Evolutionary conservation across 805 yeast genomes (phyloP), one percentile per base, ranked within the genome.

Genomic region (Kregervanrija fluxuum): DNA sequence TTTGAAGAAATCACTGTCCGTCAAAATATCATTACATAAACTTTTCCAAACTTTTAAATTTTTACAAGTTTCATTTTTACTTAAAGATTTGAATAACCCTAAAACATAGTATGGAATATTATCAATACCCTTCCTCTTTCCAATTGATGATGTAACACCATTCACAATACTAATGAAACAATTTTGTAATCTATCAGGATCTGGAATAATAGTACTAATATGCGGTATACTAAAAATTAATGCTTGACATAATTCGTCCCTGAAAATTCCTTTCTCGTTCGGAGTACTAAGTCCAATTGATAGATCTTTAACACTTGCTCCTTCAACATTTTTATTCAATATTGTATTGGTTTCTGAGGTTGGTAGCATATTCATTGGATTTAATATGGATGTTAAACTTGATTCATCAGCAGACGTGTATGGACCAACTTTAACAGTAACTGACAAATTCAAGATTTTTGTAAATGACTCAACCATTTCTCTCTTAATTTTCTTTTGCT

Each of bases 31-130:
- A 36, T 66, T 68, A 1, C 89, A 72, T 16, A 79, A 48, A 3
- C 71, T 57, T 54, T 75, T 83, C 95, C 96, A 85, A 2, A 64
- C 68, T 55, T 73, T 82, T 47, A 62, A 64, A 54, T 46, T 70
- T 57, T 52, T 56, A 40, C 57, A 61, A 35, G 50, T 61, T 54
- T 54, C 66, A 73, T 53, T 62, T 46, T 48, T 60, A 36, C 58
- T 54, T 1, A 71, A 45, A 4, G 56, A 51, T 3, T 57, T 59
- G 15, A 83, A 54, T 16, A 88, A 62, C 2, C 67, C 61, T 13
- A 82, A 44, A 2, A 45, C 11, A 46, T 69, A 66, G 0, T 53
- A 44, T 2, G 77, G 66, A 5, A 75, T 59, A 2, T 66, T 66
- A 13, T 53, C 49, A 16, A 69, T 60, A 47, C 57, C 54, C 52